These are phyloP conservation scores for Phaeosphaeria sp. DNA, from an alignment of 2,329 filamentous ascomycete genomes.

Conservation along the genomic window DNA sequence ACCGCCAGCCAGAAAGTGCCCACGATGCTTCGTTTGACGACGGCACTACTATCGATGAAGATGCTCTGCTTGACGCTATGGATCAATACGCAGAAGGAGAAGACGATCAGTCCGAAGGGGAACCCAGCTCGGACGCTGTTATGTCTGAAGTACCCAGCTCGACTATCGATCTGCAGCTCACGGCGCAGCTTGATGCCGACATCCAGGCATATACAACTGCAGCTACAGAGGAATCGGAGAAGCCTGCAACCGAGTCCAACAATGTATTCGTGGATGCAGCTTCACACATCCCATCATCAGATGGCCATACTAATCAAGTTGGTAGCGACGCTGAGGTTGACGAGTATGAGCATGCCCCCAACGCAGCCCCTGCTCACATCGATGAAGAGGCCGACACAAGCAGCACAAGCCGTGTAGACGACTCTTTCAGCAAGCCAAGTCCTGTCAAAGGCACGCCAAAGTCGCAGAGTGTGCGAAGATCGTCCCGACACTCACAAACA, in stretches of 20 bases:
- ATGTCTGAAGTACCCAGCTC: conserved; percentile 39
- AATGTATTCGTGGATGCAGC: conserved; percentile 31
- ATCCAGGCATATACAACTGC: conserved; percentile 29
- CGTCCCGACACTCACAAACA: conserved; percentile 30
- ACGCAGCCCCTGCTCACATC: background rate
- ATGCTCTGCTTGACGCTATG: conserved; percentile 24
- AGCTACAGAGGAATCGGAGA: conserved; percentile 5
- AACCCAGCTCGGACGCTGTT: conserved; percentile 12
- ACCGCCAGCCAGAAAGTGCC: conserved; percentile 18
- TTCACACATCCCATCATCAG: conserved; percentile 18
- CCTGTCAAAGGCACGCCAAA: conserved; percentile 24
- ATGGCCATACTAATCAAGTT: conserved; percentile 6
- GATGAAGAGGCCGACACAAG: conserved; percentile 18
- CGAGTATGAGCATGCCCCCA: conserved; percentile 21
- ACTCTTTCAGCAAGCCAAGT: conserved; percentile 43
- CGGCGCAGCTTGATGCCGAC: conserved; percentile 44
- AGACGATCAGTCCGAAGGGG: conserved; percentile 2
- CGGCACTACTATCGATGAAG: conserved; percentile 42
- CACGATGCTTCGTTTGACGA: conserved; percentile 38
- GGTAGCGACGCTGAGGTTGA: conserved; percentile 30
- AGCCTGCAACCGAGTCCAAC: conserved; percentile 23
- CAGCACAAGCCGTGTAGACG: conserved; percentile 42
- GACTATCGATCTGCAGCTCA: conserved; percentile 41
- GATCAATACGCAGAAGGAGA: conserved; percentile 6
- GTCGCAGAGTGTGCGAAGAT: conserved; percentile 29